Evolutionary conservation across 371 early-diverging fungal genomes (phyloP).

Genomic region (Lichtheimia ramosa): DNA sequence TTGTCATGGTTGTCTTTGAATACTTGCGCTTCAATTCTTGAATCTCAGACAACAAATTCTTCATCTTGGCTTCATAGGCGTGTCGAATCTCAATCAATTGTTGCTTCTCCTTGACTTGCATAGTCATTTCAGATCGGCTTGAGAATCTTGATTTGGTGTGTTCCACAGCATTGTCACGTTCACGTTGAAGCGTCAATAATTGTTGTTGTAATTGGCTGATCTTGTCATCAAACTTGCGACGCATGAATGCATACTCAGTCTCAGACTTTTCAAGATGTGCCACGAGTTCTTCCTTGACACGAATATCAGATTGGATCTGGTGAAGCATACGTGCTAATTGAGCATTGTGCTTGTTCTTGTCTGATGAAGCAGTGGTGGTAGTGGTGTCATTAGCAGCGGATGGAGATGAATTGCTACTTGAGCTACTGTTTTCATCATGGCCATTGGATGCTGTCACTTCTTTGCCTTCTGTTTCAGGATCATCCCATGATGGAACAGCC

Average conservation of each 20-base stretch:
- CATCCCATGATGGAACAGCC: constrained; percentile 36
- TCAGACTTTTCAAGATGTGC: constrained; percentile 60
- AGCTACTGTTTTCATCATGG: neutral
- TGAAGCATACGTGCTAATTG: constrained; percentile 54
- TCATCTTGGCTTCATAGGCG: constrained; percentile 71
- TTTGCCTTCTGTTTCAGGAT: constrained; percentile 7
- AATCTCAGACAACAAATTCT: constrained; percentile 67
- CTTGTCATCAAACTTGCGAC: constrained; percentile 74
- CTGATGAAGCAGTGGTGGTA: neutral
- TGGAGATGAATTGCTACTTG: constrained; percentile 2
- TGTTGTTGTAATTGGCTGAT: constrained; percentile 58
- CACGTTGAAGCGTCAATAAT: constrained; percentile 58
- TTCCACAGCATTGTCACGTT: constrained; percentile 66
- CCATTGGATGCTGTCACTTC: neutral
- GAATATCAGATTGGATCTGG: constrained; percentile 73
- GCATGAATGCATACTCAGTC: constrained; percentile 56
- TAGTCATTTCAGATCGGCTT: constrained; percentile 18
- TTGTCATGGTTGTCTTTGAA: constrained; percentile 52
- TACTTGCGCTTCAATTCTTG: constrained; percentile 63
- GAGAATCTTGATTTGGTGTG: constrained; percentile 20
- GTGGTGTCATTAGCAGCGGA: neutral
- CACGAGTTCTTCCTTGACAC: constrained; percentile 65
- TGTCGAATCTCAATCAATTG: constrained; percentile 35
- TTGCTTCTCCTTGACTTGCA: constrained; percentile 26
- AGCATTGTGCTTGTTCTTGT: constrained; percentile 20